These are phyloP conservation scores for Backusella westeae DNA, from an alignment of 192 early-diverging fungal genomes.

Conservation along the genomic window DNA sequence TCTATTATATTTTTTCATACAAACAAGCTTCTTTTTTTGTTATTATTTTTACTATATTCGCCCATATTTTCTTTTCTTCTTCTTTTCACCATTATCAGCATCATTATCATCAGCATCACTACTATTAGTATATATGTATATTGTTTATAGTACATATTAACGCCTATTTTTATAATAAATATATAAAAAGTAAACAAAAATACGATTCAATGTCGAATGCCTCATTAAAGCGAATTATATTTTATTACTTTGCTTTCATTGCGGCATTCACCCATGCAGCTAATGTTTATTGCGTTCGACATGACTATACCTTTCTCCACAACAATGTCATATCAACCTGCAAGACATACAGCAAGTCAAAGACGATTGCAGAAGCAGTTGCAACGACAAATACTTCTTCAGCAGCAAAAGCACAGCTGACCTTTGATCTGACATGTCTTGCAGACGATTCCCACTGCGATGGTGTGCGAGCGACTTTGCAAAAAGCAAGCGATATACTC, in stretches of 20 bases:
- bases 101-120: too few relatives aligned
- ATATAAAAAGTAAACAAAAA: background rate
- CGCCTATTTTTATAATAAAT: background rate
- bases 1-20: background rate
- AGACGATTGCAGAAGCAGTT: background rate
- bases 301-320: background rate
- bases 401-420: background rate
- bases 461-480: conserved; percentile 18
- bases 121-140: background rate
- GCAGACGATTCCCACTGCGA: conserved; percentile 16
- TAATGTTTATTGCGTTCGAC: background rate
- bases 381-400: background rate
- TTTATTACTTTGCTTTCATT: background rate
- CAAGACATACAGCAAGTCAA: background rate
- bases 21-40: background rate
- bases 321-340: background rate
- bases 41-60: background rate
- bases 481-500: conserved; percentile 28
- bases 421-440: background rate
- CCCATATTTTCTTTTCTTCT: background rate
- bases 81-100: too few relatives aligned
- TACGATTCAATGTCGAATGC: background rate
- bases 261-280: background rate
- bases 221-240: background rate
- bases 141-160: background rate